These are phyloP conservation scores for Phaeosphaeria sp. DNA, from an alignment of 2,329 filamentous ascomycete genomes.

Conservation along the genomic window DNA sequence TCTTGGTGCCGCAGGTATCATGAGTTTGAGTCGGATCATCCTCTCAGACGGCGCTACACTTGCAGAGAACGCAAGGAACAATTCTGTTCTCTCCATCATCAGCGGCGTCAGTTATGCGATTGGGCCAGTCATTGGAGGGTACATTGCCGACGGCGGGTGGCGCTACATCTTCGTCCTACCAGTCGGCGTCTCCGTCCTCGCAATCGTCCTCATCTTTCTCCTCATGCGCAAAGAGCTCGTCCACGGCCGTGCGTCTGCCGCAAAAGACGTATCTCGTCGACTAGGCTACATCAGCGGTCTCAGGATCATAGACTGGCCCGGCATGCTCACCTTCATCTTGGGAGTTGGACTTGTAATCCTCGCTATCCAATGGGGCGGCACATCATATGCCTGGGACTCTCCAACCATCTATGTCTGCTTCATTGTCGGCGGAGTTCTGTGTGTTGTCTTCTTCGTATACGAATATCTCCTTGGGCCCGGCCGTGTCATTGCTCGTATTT, in stretches of 20 bases:
- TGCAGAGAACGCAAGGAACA: conserved; percentile 78
- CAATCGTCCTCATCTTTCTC: conserved; percentile 62
- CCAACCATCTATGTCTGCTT: conserved; percentile 62
- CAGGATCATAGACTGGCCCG: conserved; percentile 55
- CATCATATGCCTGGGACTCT: conserved; percentile 63
- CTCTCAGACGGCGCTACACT: conserved; percentile 68
- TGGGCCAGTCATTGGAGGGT: conserved; percentile 68
- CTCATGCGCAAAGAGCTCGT: conserved; percentile 66
- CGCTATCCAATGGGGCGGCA: conserved; percentile 61
- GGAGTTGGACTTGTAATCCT: conserved; percentile 47
- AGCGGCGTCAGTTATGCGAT: conserved; percentile 65
- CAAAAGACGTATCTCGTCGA: conserved; percentile 34
- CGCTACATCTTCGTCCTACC: conserved; percentile 70
- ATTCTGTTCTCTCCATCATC: conserved; percentile 67
- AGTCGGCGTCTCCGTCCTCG: conserved; percentile 48
- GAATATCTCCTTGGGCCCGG: conserved; percentile 61
- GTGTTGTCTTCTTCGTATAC: conserved; percentile 60
- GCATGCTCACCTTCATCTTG: conserved; percentile 42
- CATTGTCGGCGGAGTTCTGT: conserved; percentile 56
- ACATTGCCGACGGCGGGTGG: conserved; percentile 64
- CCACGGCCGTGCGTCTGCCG: conserved; percentile 54
- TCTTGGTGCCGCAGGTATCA: conserved; percentile 65
- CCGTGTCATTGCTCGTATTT: conserved; percentile 53
- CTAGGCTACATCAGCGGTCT: conserved; percentile 42
- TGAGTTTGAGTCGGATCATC: conserved; percentile 67